These are phyloP conservation scores for Chrysosporium keratinophilum DNA, from an alignment of 2,329 filamentous ascomycete genomes.

Conservation along the genomic window DNA sequence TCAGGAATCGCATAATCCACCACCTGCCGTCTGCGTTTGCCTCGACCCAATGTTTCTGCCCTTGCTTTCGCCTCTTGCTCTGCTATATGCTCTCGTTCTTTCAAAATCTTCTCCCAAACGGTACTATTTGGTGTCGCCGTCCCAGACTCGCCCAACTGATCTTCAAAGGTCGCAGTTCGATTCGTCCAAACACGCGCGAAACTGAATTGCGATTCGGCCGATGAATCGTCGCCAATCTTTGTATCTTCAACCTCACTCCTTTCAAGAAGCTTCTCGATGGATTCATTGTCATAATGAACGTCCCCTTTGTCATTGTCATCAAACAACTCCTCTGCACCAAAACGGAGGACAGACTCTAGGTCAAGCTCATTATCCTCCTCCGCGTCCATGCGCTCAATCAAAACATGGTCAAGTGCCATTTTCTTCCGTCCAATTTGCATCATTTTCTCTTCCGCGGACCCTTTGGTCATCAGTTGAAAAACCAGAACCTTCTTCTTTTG, in stretches of 20 bases:
- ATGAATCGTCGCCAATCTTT: slow-evolving; percentile 51
- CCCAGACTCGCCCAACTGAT: slow-evolving; percentile 47
- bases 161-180: slow-evolving; percentile 57
- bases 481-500: slow-evolving; percentile 94
- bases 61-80: slow-evolving; percentile 58
- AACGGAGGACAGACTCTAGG: slow-evolving; percentile 74
- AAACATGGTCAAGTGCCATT: slow-evolving; percentile 85
- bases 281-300: slow-evolving; percentile 69
- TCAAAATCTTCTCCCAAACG: slow-evolving; percentile 84
- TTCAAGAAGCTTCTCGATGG: slow-evolving; percentile 85
- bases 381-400: slow-evolving; percentile 83
- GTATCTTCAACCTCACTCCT: slow-evolving; percentile 70
- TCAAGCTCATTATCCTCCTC: slow-evolving; percentile 63
- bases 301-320: slow-evolving; percentile 58
- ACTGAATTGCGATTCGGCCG: slow-evolving; percentile 70
- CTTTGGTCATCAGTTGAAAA: slow-evolving; percentile 85
- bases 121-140: slow-evolving; percentile 52
- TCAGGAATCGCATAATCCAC: slow-evolving; percentile 37
- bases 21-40: slow-evolving; percentile 57
- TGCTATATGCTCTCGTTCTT: slow-evolving; percentile 68
- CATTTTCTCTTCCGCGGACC: slow-evolving; percentile 87
- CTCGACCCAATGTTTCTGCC: slow-evolving; percentile 70
- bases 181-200: slow-evolving; percentile 90
- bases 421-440: slow-evolving; percentile 93
- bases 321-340: slow-evolving; percentile 81